These are phyloP conservation scores for Aspergillus carbonarius DNA, from an alignment of 2,329 filamentous ascomycete species.

Conservation along the genomic window DNA sequence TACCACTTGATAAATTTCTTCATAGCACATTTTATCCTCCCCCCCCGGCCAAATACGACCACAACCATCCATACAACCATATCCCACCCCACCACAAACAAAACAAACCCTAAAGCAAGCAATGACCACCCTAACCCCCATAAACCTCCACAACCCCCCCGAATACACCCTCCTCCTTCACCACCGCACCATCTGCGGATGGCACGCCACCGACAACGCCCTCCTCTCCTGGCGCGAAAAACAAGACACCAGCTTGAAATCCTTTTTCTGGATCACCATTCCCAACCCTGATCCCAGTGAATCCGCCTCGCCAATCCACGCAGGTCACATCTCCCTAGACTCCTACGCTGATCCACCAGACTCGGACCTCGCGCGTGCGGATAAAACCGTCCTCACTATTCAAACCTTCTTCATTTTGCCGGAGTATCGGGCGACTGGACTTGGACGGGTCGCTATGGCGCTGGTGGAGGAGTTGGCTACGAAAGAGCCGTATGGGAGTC, in stretches of 20 bases:
- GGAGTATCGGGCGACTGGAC: conserved; percentile 16
- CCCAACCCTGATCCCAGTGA: neutral
- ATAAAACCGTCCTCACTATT: conserved; percentile 21
- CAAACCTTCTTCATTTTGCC: conserved; percentile 28
- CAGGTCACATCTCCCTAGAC: conserved; percentile 32
- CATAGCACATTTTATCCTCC: too few species aligned
- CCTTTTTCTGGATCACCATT: conserved; percentile 21
- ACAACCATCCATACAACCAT: too few species aligned
- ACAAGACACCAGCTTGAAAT: conserved; percentile 13
- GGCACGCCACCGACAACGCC: conserved; percentile 10
- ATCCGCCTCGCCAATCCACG: conserved; percentile 5
- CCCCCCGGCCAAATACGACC: too few species aligned
- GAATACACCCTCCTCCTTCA: conserved; percentile 14
- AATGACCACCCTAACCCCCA: conserved; percentile 14
- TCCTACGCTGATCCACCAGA: conserved; percentile 16
- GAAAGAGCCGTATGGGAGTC: conserved; percentile 20
- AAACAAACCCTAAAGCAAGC: too few species aligned
- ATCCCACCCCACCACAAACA: too few species aligned
- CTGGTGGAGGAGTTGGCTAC: conserved; percentile 21
- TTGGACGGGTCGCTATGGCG: conserved; percentile 21
- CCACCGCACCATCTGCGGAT: conserved; percentile 19
- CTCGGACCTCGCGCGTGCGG: conserved; percentile 12
- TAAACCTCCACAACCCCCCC: conserved; percentile 15
- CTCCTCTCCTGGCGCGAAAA: conserved; percentile 14
- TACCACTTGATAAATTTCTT: too few species aligned